Conservation (phyloP, 306 rosid species). For the Cucurbita pepo region DNA sequence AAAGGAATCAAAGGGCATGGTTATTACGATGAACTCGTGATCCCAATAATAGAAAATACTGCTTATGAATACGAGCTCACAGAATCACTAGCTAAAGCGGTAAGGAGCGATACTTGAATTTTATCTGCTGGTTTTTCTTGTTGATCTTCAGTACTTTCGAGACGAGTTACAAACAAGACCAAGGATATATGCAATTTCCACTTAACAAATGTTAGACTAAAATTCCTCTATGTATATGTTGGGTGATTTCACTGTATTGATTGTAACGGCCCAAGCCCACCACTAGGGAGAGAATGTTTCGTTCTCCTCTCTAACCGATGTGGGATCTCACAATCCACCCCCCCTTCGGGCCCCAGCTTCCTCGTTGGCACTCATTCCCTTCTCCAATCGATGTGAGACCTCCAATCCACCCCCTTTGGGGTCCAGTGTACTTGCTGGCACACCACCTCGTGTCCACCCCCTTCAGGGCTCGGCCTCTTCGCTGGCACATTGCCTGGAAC, state of each 20-base stretch:
- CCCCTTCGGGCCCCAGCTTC: too few relatives aligned
- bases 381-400: too few relatives aligned
- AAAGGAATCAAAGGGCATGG: slow-evolving; percentile 99
- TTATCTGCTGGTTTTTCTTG: not conserved
- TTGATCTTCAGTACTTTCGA: not conserved
- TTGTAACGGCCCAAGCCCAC: too few relatives aligned
- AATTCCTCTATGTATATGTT: not conserved
- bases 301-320: too few relatives aligned
- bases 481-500: too few relatives aligned
- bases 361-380: too few relatives aligned
- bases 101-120: slow-evolving; percentile 23
- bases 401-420: too few relatives aligned
- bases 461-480: too few relatives aligned
- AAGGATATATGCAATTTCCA: not conserved
- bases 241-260: not conserved
- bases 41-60: slow-evolving; percentile 85
- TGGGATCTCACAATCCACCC: too few relatives aligned
- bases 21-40: slow-evolving; percentile 89
- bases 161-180: not conserved
- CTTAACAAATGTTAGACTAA: not conserved
- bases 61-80: slow-evolving; percentile 83
- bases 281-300: too few relatives aligned
- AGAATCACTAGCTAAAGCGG: slow-evolving; percentile 87
- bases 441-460: too few relatives aligned
- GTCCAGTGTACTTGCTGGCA: too few relatives aligned